A percentile compares a stretch with the other conserved stretches of the same genome.
phyloP scores from a whole-genome alignment of 2,329 filamentous ascomycete genomes.

The Exophiala lecanii-corni region DNA sequence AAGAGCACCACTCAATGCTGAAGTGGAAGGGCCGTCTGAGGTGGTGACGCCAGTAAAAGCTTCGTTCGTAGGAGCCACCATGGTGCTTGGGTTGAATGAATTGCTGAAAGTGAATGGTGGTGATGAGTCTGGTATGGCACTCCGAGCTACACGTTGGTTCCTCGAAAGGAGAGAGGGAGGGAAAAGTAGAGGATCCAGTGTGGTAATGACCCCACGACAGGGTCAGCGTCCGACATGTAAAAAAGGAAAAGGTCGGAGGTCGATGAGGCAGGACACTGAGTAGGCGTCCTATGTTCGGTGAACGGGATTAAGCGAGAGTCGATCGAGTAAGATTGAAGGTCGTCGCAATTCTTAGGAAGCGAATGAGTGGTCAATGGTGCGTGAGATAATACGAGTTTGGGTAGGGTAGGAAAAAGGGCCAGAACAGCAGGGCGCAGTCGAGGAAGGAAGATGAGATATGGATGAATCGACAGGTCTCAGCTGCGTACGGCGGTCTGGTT shows the following conservation, averaged over 20 bases:
- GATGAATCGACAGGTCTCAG: conserved; percentile 16
- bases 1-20: conserved; percentile 5
- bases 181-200: conserved; percentile 15
- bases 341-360: neutral
- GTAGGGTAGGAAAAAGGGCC: conserved; percentile 4
- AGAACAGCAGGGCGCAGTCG: neutral
- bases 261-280: conserved; percentile 2
- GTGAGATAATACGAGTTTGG: neutral
- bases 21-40: conserved; percentile 5
- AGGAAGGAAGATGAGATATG: conserved; percentile 12
- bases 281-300: neutral
- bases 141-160: conserved; percentile 16
- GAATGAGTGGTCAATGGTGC: neutral
- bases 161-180: conserved; percentile 14
- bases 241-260: conserved; percentile 17
- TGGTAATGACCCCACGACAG: conserved; percentile 19
- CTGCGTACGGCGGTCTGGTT: neutral
- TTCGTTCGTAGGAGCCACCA: conserved; percentile 5
- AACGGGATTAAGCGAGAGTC: neutral
- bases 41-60: conserved; percentile 10
- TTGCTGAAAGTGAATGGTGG: conserved; percentile 10
- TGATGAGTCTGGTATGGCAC: conserved; percentile 4
- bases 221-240: conserved; percentile 21
- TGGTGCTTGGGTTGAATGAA: conserved; percentile 9
- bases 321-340: neutral